Evolutionary conservation across 108 stramenopile genomes (phyloP).

Genomic region (Fragilaria crotonensis): DNA sequence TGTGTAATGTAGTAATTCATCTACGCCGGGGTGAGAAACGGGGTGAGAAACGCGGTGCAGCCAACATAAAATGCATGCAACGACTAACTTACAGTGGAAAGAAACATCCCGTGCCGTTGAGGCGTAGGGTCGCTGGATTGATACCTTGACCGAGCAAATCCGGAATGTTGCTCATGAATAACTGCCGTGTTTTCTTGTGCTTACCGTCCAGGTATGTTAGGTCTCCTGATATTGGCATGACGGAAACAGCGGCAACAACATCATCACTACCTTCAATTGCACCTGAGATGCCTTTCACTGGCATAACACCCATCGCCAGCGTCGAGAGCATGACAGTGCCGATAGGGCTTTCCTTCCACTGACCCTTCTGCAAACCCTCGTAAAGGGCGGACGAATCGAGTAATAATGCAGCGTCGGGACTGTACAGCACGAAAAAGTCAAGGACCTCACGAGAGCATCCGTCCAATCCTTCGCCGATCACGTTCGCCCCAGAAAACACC

Average conservation of each 20-base stretch:
- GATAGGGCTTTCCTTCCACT: slow-evolving; percentile 26
- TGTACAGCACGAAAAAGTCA: slow-evolving; percentile 63
- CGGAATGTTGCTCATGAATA: no score
- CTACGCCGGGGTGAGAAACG: slow-evolving; percentile 23
- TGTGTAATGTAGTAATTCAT: slow-evolving; percentile 68
- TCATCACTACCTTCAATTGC: neutral
- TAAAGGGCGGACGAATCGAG: slow-evolving; percentile 42
- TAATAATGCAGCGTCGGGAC: slow-evolving; percentile 53
- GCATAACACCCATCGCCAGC: slow-evolving; percentile 17
- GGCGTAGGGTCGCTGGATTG: no score
- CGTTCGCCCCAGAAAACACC: slow-evolving; percentile 46
- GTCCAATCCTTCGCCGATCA: slow-evolving; percentile 68
- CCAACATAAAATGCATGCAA: neutral
- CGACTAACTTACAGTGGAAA: slow-evolving; percentile 1
- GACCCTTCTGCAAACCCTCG: slow-evolving; percentile 26
- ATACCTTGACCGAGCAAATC: no score
- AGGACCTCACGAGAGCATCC: slow-evolving; percentile 64
- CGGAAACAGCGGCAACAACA: neutral
- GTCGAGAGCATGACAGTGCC: slow-evolving; percentile 31
- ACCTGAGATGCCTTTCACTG: neutral
- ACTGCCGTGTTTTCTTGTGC: no score
- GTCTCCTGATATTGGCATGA: neutral
- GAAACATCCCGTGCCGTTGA: neutral
- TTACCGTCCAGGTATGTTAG: no score
- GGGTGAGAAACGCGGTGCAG: slow-evolving; percentile 21